Base-by-base conservation (phyloP, 805 yeast genomes). In the Wickerhamomyces pijperi region DNA sequence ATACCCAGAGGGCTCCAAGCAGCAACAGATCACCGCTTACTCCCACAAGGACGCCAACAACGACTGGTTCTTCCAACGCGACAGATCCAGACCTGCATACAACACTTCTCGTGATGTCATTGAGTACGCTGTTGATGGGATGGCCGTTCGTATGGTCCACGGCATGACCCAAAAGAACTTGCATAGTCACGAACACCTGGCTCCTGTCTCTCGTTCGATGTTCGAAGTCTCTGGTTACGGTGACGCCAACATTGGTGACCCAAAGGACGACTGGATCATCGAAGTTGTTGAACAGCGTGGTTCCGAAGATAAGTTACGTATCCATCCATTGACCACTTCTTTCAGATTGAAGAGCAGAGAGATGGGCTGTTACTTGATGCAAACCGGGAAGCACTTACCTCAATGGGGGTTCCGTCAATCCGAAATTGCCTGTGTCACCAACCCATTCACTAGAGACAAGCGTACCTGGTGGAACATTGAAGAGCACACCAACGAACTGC, bases 341-440 rank as follows among this genome's bases (percentile, higher is more conserved):
- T 76, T 92, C 63, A 74, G 96, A 60, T 65, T 92, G 48, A 75
- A 68, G 52, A 80, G 79, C 59, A 68, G 67, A 46, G 74, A 58
- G 9, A 58, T 86, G 52, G 82, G 82, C 33, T 94, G 97, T 59
- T 88, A 87, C 59, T 65, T 92, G 54, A 83, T 88, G 47, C 83
- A 90, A 13, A 71, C 92, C 11, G 97, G 96, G 35, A 63, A 67
- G 47, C 58, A 74, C 19, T 78, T 88, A 55, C 99, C 99, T 16
- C 78, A 76, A 15, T 92, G 99, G 99, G 99, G 98, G 17, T 92
- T 90, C 73, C 76, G 86, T 57, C 99, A 92, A 67, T 95, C 95
- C 46, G 99, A 92, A 65, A 90, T 92, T 46, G 80, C 78, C 2
- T 92, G 99, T 64, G 60, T 67, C 57, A 75, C 72, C 48, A 60